phyloP scores from a whole-genome alignment of 345 rosid genomes.

The Combretum micranthum region DNA sequence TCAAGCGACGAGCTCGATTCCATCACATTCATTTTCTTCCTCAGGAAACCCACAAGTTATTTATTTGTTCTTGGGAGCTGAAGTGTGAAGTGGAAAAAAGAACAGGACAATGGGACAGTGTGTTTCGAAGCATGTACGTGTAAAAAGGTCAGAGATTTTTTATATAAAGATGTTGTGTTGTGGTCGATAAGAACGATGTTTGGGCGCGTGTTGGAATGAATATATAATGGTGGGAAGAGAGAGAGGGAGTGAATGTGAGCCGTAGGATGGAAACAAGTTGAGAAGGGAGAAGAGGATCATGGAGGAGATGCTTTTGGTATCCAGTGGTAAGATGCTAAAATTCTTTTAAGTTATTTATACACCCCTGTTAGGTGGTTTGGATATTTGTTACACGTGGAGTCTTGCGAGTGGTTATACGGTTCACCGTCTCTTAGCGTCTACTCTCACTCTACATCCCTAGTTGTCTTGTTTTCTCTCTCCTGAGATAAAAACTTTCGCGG shows the following conservation, averaged over 20 bases:
- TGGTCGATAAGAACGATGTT: constrained; percentile 5
- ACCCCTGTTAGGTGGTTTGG: no score
- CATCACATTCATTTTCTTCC: constrained; percentile 16
- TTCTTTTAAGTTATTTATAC: no score
- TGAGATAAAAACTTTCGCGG: no score
- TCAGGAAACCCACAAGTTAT: background rate
- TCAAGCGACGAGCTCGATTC: constrained; percentile 37
- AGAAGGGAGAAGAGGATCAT: constrained; percentile 10
- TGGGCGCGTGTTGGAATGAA: background rate
- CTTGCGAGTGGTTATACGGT: no score
- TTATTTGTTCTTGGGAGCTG: background rate
- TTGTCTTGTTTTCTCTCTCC: no score
- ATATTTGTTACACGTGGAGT: no score
- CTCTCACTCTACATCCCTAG: no score
- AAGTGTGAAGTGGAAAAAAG: background rate
- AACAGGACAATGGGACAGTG: background rate
- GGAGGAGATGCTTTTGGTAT: constrained; percentile 63
- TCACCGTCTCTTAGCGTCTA: no score
- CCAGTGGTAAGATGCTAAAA: constrained; percentile 56
- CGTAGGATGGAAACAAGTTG: constrained; percentile 24
- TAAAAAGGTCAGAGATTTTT: background rate
- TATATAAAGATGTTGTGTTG: background rate
- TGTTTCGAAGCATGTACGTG: background rate
- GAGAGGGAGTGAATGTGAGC: background rate
- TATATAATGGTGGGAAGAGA: background rate